Base-by-base conservation (phyloP, 768 basidiomycete genomes). In the Auriscalpium vulgare region DNA sequence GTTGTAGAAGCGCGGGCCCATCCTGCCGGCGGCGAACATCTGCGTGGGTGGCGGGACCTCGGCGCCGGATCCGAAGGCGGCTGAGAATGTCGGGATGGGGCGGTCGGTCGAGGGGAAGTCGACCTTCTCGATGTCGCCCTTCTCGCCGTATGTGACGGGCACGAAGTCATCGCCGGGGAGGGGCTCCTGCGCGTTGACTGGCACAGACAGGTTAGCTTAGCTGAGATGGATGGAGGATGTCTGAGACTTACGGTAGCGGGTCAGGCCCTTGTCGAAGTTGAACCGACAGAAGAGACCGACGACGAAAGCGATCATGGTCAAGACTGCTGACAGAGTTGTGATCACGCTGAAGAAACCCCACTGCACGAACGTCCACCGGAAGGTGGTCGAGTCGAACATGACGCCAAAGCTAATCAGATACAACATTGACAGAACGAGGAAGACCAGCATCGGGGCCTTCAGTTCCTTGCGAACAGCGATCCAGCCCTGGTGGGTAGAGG, bases 201-300 rank as follows among this genome's bases (percentile, higher is more conserved):
- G 21, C 47, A 51, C 17, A 11, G n/a, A 17, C 29, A 40, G 23
- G 48, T 47, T 19, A 21, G 47, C 9, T 34, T 29, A 21, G 49
- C 37, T 6, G 53, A 37, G 13, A 23, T 50, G 50, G 43, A 37
- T 59, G 21, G 54, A 54, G 7, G 43, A 47, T 6, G 19, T 17
- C 35, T 50, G 48, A 57, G 23, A 70, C 87, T 71, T 59, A 90
- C 88, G 71, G 67, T 85, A 84, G 19, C 77, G 78, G 55, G 76
- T 69, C 56, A 91, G 72, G 21, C 88, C 88, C 67, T 86, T 88
- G 56, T 84, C 86, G 62, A 91, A 91, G 72, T 91, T 90, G 5
- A 29, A 66, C 37, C 83, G 78, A 66, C 88, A 90, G 58, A 84
- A 60, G 37, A 88, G 62, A 3, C 86, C 89, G 48, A 91, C 66